Evolutionary conservation across 2,329 filamentous ascomycete genomes (phyloP).

Genomic region (Colletotrichum scovillei): DNA sequence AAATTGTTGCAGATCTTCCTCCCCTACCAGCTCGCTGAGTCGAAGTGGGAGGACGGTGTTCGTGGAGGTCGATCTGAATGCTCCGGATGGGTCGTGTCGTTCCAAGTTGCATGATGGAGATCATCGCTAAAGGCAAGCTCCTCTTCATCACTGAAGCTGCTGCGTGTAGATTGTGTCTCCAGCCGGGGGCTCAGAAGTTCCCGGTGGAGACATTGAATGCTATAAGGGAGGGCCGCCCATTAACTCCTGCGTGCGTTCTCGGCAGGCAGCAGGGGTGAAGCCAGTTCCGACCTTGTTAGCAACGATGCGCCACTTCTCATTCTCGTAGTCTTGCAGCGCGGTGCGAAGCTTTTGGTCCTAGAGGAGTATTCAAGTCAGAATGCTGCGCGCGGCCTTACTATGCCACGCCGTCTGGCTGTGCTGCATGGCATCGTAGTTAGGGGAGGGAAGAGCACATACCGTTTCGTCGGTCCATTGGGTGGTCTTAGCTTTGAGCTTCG

Average conservation of each 20-base stretch:
- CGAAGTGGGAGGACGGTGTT: conserved; percentile 3
- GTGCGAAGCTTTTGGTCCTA: conserved; percentile 82
- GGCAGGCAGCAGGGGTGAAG: conserved; percentile 88
- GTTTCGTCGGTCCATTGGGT: conserved; percentile 95
- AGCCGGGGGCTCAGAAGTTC: conserved; percentile 55
- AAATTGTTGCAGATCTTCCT: background rate
- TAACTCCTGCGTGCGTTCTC: conserved; percentile 80
- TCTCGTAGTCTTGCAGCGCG: conserved; percentile 86
- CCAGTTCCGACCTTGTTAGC: conserved; percentile 91
- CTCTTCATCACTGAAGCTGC: conserved; percentile 48
- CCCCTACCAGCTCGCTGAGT: conserved; percentile 3
- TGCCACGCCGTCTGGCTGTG: conserved; percentile 39
- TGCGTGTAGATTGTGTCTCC: conserved; percentile 60
- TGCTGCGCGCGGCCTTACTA: conserved; percentile 17
- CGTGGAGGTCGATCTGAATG: conserved; percentile 5
- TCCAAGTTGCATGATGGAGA: conserved; percentile 35
- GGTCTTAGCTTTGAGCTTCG: conserved; percentile 93
- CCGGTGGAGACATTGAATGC: conserved; percentile 66
- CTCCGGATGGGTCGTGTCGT: conserved; percentile 25
- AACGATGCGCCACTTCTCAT: conserved; percentile 93
- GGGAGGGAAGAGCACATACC: conserved; percentile 65
- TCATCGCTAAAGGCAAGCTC: conserved; percentile 31
- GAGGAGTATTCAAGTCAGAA: conserved; percentile 30
- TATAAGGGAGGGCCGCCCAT: conserved; percentile 59
- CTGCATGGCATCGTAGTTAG: background rate